These are phyloP conservation scores for Erythrophleum ivorense DNA, from an alignment of 331 rosid species.

Conservation along the genomic window DNA sequence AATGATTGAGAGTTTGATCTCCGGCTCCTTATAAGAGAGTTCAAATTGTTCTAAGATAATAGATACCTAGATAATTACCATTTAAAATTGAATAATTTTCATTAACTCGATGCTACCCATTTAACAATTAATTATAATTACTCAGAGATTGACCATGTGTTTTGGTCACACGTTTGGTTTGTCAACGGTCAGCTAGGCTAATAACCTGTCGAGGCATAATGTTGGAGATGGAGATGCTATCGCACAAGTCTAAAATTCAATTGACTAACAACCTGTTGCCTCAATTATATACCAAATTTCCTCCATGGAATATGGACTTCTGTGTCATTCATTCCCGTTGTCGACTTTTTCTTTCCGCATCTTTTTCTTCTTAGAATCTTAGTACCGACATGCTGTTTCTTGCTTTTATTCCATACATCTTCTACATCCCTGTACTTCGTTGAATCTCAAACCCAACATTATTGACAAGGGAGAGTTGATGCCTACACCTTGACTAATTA, in stretches of 20 bases:
- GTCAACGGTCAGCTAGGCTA: not conserved
- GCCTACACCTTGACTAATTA: too few relatives aligned
- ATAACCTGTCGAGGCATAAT: not conserved
- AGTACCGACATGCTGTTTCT: not conserved
- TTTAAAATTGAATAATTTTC: not conserved
- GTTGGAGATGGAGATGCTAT: not conserved
- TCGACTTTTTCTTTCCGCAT: not conserved
- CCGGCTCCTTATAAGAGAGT: too few relatives aligned
- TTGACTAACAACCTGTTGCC: not conserved
- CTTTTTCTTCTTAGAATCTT: not conserved
- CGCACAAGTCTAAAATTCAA: not conserved
- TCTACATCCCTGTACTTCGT: not conserved
- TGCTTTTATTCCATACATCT: slow-evolving; percentile 21
- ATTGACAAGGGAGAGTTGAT: not conserved
- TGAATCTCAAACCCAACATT: slow-evolving; percentile 1
- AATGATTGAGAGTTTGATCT: too few relatives aligned
- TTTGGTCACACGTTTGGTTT: not conserved
- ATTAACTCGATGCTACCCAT: not conserved
- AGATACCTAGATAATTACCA: not conserved
- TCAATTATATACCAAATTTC: slow-evolving; percentile 1
- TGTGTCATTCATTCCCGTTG: slow-evolving; percentile 1
- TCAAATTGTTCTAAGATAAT: too few relatives aligned
- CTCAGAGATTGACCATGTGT: not conserved
- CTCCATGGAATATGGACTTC: slow-evolving; percentile 20
- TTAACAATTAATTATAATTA: not conserved